Base-by-base conservation (phyloP, 2,329 filamentous ascomycete species). In the Aspergillus puulaauensis region DNA sequence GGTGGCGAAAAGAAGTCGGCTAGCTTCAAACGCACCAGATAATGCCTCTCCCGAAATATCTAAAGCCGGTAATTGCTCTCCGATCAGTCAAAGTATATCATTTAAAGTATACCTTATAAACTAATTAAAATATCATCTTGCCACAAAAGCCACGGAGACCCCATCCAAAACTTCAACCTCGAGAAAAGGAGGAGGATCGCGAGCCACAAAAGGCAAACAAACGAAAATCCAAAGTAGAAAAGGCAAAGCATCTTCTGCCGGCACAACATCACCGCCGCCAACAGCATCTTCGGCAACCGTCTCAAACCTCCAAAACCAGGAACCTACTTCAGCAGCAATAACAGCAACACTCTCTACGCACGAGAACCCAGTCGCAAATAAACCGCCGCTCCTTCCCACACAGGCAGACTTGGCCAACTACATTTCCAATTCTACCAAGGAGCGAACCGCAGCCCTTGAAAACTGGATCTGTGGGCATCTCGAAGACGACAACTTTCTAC, bases 391-490 rank as follows among this genome's bases (percentile, higher is more conserved):
- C 11, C 11, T 27, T 4, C 39, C 51, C 31, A 52, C 59, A 6
- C 56, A 65, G 27, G 50, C 65, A 40, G 69, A 74, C 37, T 56
- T 77, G 4, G 64, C 72, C 2, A 51, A 63, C 12, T 78, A 75
- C 44, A 54, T 72, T 0, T 61, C 65, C 6, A 62, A 63, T 1
- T 70, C 73, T 0, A 69, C 64, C 1, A 37, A 64, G 3, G 72
- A 77, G 53, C 70, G 75, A 15, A 65, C 67, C 11, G 64, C 63
- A 2, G 61, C 69, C 9, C 60, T 79, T 9, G 72, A 75, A 56
- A 69, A 70, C 39, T 79, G 76, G 72, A 70, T 80, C 45, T 78
- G 76, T 49, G 61, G 69, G 14, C 68, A 76, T 52, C 64, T 79
- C 1, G 72, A 79, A 31, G 72, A 77, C 24, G 74, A 77, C 23